Percentiles rank a stretch among this genome's conserved stretches.
These are phyloP conservation scores for Actinomucor elegans DNA, from an alignment of 371 early-diverging fungal genomes.

Conservation along the genomic window DNA sequence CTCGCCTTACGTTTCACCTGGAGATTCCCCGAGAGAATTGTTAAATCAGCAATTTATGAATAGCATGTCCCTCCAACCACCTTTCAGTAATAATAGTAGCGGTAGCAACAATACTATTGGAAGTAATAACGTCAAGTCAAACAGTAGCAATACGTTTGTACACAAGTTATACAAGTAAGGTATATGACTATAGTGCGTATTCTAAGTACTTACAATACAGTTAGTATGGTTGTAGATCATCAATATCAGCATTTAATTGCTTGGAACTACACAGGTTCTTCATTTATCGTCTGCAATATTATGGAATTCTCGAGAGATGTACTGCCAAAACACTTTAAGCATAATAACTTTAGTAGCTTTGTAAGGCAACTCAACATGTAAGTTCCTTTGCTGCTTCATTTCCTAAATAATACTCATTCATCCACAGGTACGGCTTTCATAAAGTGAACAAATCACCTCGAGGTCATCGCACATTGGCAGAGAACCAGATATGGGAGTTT, in stretches of 20 bases:
- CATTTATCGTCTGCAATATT: conserved; percentile 92
- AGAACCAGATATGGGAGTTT: conserved; percentile 73
- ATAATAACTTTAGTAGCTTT: conserved; percentile 84
- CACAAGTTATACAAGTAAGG: conserved; percentile 48
- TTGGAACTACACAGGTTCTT: conserved; percentile 82
- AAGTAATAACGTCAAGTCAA: not conserved
- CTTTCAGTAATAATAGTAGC: not conserved
- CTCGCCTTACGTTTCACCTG: conserved; percentile 30
- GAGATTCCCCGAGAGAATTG: conserved; percentile 24
- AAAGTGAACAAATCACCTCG: conserved; percentile 77
- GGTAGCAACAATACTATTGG: not conserved
- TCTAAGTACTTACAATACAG: too few relatives aligned
- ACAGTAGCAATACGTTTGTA: conserved; percentile 28
- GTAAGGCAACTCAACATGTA: conserved; percentile 89
- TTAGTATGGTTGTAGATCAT: conserved; percentile 21
- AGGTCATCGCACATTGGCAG: conserved; percentile 70
- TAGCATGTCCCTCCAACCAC: conserved; percentile 21
- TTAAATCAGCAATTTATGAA: conserved; percentile 11
- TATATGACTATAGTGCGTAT: too few relatives aligned
- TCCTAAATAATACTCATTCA: not conserved
- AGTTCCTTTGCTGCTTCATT: conserved; percentile 38
- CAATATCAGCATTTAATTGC: conserved; percentile 76
- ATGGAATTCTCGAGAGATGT: conserved; percentile 84
- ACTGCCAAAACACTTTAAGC: conserved; percentile 80
- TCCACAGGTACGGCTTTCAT: conserved; percentile 64